Evolutionary conservation across 2,329 filamentous ascomycete species (phyloP).

Genomic region (Neonectria neomacrospora): DNA sequence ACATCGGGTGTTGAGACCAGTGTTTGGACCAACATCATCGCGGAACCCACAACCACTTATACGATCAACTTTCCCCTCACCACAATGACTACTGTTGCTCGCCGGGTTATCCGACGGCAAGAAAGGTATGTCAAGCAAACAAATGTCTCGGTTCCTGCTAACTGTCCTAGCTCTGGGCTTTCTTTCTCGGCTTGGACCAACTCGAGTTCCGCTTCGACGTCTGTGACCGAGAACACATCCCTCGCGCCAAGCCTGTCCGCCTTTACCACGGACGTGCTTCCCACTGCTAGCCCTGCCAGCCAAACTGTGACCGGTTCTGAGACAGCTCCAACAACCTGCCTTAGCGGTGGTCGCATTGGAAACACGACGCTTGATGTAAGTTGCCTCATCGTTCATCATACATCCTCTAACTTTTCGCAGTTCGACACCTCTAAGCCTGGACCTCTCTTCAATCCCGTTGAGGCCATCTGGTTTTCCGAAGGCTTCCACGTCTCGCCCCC

Average conservation of each 20-base stretch:
- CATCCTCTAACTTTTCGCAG: conserved; percentile 42
- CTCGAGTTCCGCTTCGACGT: conserved; percentile 40
- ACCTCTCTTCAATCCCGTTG: conserved; percentile 53
- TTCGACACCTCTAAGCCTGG: conserved; percentile 52
- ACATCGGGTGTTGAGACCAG: conserved; percentile 47
- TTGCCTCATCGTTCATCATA: background rate
- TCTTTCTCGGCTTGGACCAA: conserved; percentile 45
- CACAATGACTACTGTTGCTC: conserved; percentile 48
- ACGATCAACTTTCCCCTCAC: conserved; percentile 54
- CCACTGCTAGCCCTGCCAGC: conserved; percentile 9
- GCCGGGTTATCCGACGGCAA: conserved; percentile 45
- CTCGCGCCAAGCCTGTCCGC: conserved; percentile 43
- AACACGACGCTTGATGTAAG: conserved; percentile 54
- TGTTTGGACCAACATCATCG: conserved; percentile 54
- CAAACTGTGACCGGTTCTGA: conserved; percentile 18
- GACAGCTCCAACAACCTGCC: conserved; percentile 41
- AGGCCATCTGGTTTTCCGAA: conserved; percentile 56
- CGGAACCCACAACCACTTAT: conserved; percentile 54
- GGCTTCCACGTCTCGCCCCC: conserved; percentile 54
- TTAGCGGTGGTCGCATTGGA: conserved; percentile 48
- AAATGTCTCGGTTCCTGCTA: conserved; percentile 7
- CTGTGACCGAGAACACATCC: conserved; percentile 37
- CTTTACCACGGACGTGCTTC: conserved; percentile 15
- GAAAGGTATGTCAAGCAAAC: conserved; percentile 38
- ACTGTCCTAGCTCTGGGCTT: conserved; percentile 35